Percentiles rank a stretch among this genome's conserved stretches.
These are phyloP conservation scores for Mycena capillaripes DNA, from an alignment of 768 basidiomycete species.

Conservation along the genomic window DNA sequence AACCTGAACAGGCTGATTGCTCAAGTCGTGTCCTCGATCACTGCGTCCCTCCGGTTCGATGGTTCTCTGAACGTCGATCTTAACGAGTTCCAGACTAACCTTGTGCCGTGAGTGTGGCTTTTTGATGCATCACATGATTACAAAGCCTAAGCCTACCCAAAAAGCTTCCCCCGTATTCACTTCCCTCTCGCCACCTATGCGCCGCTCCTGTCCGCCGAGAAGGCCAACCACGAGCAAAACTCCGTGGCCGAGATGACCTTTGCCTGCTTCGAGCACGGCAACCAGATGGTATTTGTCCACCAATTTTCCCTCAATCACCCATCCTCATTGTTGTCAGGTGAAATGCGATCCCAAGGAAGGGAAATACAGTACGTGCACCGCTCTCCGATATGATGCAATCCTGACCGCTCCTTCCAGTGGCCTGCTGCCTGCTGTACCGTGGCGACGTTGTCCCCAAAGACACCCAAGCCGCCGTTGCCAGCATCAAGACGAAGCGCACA, in stretches of 20 bases:
- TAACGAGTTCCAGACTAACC: conserved; percentile 98
- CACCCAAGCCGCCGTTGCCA: conserved; percentile 91
- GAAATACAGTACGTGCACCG: conserved; percentile 76
- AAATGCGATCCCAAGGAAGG: conserved; percentile 96
- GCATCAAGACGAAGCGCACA: conserved; percentile 97
- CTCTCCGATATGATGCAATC: no score
- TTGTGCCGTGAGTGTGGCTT: conserved; percentile 88
- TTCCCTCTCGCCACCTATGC: conserved; percentile 98
- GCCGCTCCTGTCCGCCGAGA: conserved; percentile 94
- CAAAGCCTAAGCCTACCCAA: conserved; percentile 13
- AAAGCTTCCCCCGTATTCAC: conserved; percentile 96
- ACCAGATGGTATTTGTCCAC: conserved; percentile 81
- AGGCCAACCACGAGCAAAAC: conserved; percentile 97
- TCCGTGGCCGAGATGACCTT: conserved; percentile 98
- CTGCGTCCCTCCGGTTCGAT: conserved; percentile 96
- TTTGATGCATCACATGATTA: conserved; percentile 26
- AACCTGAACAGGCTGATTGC: conserved; percentile 98
- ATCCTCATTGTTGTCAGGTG: conserved; percentile 44
- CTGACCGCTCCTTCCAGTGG: conserved; percentile 56
- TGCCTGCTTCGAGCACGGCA: conserved; percentile 96
- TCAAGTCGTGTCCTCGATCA: conserved; percentile 98
- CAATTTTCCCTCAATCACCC: neutral
- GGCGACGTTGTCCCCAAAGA: conserved; percentile 99
- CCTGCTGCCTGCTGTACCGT: conserved; percentile 92
- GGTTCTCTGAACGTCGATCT: conserved; percentile 98